Conservation (phyloP, 148 eudicot genomes). For the Pharnaceum exiguum region DNA sequence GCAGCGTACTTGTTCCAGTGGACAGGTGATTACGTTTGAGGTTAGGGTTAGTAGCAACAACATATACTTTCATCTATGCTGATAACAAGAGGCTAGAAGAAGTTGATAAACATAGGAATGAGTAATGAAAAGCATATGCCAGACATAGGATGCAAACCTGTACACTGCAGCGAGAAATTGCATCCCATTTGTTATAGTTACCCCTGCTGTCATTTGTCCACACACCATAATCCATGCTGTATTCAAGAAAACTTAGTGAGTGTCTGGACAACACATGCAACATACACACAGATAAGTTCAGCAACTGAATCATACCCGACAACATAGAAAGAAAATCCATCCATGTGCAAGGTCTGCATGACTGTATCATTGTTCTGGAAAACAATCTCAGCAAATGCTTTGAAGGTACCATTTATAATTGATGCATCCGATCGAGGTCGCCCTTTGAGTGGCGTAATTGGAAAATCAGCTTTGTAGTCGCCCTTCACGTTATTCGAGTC, state of each 20-base stretch:
- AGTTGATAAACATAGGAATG: too few relatives aligned
- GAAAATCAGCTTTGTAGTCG: constrained; percentile 76
- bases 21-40: too few relatives aligned
- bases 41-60: too few relatives aligned
- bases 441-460: constrained; percentile 48
- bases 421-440: constrained; percentile 53
- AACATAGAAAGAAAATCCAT: constrained; percentile 81
- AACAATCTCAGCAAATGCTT: constrained; percentile 73
- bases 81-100: too few relatives aligned
- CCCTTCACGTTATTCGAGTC: constrained; percentile 62
- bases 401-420: constrained; percentile 69
- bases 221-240: constrained; percentile 84
- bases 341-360: constrained; percentile 82
- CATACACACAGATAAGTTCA: background rate
- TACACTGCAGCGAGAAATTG: constrained; percentile 66
- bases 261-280: background rate
- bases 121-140: background rate
- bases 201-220: constrained; percentile 73
- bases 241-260: constrained; percentile 4
- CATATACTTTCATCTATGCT: too few relatives aligned
- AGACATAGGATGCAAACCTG: constrained; percentile 47
- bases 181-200: constrained; percentile 88
- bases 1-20: too few relatives aligned
- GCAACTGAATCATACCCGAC: constrained; percentile 63
- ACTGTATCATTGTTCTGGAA: constrained; percentile 90